Base-by-base conservation (phyloP, 169 alveolate genomes). In the Fabrea salina region DNA sequence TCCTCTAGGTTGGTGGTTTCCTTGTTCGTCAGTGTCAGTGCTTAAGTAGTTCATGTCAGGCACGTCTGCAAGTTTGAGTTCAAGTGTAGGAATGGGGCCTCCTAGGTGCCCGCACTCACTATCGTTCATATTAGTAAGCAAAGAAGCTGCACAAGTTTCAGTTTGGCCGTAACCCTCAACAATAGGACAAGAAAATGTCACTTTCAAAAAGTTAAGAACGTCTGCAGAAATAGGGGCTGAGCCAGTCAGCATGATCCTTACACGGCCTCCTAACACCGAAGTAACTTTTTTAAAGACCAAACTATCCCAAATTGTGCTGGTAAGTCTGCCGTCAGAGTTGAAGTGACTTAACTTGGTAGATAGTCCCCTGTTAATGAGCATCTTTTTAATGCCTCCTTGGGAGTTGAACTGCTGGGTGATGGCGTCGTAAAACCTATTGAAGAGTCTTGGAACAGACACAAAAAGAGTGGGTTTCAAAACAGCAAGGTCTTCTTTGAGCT, bases 191-290 rank as follows among this genome's bases (percentile, higher is more conserved):
- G 94, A 82, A 57, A 95, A 86, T 25, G 88, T 71, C n/a, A 89
- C 83, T 58, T 88, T 74, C 58, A 95, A 68, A 64, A 89, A 88
- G 39, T 83, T 89, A 44, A 90, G 67, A 5, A 92, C 89, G 25
- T 87, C 88, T 57, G 91, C 76, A 50, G 90, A 85, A 30, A 95
- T 89, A 1, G 98, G 98, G 0, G 98, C 98, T 8, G 96, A 84
- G 1, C 96, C 98, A 22, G 93, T 84, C 5, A 87, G 66, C 89
- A 95, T 88, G 37, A 68, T 56, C 41, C 95, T 89, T n/a, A 92
- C 88, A 41, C 92, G 74, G 6, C 95, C 96, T 27, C 98, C 98
- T 33, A 95, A 40, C 19, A 86, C 40, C 33, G 47, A 83, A 30
- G 82, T 87, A 75, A 89, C 82, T 78, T 91, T 86, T 43, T 88